Conservation (phyloP, 2,329 filamentous ascomycete species). For the Bipolaris zeicola region DNA sequence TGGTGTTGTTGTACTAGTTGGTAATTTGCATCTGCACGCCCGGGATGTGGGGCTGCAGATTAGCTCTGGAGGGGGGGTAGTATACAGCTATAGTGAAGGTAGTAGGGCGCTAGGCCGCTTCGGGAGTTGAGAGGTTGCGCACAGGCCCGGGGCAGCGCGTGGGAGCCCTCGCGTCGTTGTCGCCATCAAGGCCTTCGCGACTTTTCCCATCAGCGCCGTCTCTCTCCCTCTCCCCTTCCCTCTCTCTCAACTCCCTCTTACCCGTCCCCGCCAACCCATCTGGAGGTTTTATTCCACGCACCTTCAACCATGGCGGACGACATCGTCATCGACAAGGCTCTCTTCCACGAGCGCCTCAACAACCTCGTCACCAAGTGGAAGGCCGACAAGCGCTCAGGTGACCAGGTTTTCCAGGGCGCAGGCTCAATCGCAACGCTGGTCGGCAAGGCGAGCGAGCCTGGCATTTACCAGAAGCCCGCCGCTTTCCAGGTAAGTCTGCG, state of each 20-base stretch:
- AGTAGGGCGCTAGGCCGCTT: not conserved
- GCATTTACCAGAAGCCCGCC: slow-evolving; percentile 92
- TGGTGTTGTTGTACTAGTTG: not conserved
- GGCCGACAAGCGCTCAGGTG: slow-evolving; percentile 86
- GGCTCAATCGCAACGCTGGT: slow-evolving; percentile 88
- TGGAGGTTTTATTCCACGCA: slow-evolving; percentile 21
- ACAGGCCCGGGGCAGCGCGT: slow-evolving; percentile 22
- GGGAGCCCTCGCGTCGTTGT: slow-evolving; percentile 26
- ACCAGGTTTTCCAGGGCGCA: slow-evolving; percentile 83
- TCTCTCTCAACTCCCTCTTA: slow-evolving; percentile 5
- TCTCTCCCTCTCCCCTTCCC: slow-evolving; percentile 16
- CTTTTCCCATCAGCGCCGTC: slow-evolving; percentile 29
- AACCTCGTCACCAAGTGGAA: slow-evolving; percentile 93
- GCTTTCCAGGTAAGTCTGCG: slow-evolving; percentile 78
- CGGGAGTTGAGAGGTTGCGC: slow-evolving; percentile 13
- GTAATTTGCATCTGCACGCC: not conserved
- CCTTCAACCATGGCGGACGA: slow-evolving; percentile 63
- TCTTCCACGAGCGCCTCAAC: slow-evolving; percentile 91
- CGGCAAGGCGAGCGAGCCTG: slow-evolving; percentile 84
- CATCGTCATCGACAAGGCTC: slow-evolving; percentile 92
- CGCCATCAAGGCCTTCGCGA: slow-evolving; percentile 24
- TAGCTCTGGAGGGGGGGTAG: not conserved
- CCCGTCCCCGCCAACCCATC: slow-evolving; percentile 18
- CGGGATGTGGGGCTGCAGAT: not conserved
- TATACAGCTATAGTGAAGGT: not conserved